Conservation (phyloP, 257 asterid species). For the Scutellaria barbata region DNA sequence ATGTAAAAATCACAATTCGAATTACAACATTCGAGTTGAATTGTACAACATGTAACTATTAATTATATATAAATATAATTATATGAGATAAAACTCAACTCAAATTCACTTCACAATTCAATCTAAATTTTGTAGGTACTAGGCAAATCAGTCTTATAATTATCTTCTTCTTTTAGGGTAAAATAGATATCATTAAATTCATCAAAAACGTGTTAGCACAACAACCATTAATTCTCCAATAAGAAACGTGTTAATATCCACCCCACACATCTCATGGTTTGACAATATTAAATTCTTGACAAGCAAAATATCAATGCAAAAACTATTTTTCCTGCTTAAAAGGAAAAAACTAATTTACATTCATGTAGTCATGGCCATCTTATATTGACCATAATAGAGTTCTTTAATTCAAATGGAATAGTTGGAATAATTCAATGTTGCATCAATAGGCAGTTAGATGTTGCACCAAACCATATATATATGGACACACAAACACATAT, state of each 20-base stretch:
- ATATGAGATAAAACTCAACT: no score
- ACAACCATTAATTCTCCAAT: constrained; percentile 26
- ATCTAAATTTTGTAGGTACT: no score
- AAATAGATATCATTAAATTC: background rate
- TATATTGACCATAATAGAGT: constrained; percentile 32
- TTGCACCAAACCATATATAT: constrained; percentile 5
- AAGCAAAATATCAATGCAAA: background rate
- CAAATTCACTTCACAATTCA: no score
- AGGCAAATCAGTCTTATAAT: no score
- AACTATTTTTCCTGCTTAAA: background rate
- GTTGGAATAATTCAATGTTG: constrained; percentile 29
- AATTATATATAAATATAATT: no score
- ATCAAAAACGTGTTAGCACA: background rate
- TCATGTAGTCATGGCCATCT: constrained; percentile 36
- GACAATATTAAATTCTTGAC: constrained; percentile 6
- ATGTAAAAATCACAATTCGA: no score
- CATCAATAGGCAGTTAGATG: constrained; percentile 11
- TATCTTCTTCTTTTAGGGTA: no score
- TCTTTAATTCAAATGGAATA: constrained; percentile 2
- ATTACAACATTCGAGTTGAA: no score
- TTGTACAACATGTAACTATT: no score
- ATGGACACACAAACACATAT: background rate
- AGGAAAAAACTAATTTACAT: background rate
- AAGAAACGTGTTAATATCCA: constrained; percentile 14
- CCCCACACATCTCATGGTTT: background rate